Percentiles rank a stretch among this genome's conserved stretches.
phyloP scores from a whole-genome alignment of 176 grass and related monocot genomes.

The Ensete glaucum region DNA sequence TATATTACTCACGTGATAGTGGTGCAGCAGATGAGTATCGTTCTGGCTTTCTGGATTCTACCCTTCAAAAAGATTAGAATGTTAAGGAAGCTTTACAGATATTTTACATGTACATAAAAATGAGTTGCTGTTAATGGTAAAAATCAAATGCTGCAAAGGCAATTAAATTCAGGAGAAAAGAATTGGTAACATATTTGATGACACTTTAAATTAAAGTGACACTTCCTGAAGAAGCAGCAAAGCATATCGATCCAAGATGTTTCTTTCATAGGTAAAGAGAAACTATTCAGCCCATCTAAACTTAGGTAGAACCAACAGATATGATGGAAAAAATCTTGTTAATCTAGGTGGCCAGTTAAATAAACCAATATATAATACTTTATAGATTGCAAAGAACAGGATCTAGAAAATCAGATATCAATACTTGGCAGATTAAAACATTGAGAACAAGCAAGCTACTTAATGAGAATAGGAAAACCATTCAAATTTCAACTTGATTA shows the following conservation, averaged over 20 bases:
- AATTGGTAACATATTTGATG: background rate
- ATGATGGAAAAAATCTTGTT: background rate
- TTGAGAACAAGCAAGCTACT: no score
- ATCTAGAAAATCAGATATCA: no score
- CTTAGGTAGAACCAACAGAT: background rate
- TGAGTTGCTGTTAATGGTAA: background rate
- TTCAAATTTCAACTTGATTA: no score
- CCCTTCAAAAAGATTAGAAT: constrained; percentile 45
- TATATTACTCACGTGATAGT: constrained; percentile 61
- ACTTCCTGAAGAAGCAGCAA: background rate
- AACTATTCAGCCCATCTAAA: background rate
- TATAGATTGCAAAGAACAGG: no score
- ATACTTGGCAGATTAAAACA: no score
- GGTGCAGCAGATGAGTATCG: constrained; percentile 89
- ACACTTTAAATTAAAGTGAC: background rate
- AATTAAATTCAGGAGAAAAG: background rate
- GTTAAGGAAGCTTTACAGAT: background rate
- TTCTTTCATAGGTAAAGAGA: background rate
- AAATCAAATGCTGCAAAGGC: background rate
- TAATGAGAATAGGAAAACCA: no score
- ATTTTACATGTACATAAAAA: constrained; percentile 3
- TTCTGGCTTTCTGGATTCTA: constrained; percentile 90
- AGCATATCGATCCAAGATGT: background rate
- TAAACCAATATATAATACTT: no score
- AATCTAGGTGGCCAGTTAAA: no score